These are phyloP conservation scores for Obba rivulosa DNA, from an alignment of 768 basidiomycete species.

Conservation along the genomic window DNA sequence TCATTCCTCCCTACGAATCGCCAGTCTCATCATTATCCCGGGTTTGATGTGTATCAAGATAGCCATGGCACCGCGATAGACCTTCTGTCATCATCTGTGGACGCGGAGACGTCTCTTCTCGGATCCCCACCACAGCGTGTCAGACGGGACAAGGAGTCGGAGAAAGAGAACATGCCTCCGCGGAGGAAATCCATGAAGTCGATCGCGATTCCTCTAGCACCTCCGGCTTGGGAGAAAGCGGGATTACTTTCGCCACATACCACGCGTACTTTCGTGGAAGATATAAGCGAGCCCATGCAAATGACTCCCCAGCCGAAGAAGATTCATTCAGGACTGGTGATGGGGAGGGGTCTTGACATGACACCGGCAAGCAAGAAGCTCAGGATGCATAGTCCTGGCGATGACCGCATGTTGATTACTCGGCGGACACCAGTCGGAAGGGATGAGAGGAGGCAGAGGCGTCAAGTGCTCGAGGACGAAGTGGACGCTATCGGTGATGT, in stretches of 20 bases:
- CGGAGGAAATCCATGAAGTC: constrained; percentile 34
- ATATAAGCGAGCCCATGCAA: not conserved
- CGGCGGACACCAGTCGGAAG: constrained; percentile 7
- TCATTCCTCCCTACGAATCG: constrained; percentile 42
- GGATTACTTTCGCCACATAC: constrained; percentile 8
- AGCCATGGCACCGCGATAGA: constrained; percentile 4
- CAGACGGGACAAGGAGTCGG: constrained; percentile 26
- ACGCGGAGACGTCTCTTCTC: too few relatives aligned
- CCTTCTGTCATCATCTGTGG: constrained; percentile 13
- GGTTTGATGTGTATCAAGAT: constrained; percentile 56
- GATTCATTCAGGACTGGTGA: not conserved
- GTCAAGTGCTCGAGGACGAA: not conserved
- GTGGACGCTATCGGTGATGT: not conserved
- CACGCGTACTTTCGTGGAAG: not conserved
- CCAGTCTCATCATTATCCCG: constrained; percentile 62
- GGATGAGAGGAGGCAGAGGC: constrained; percentile 10
- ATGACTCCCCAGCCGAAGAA: not conserved
- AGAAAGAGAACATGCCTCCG: constrained; percentile 57
- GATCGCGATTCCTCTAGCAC: constrained; percentile 1
- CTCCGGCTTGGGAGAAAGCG: constrained; percentile 11
- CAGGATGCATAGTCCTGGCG: not conserved
- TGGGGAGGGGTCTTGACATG: not conserved
- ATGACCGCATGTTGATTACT: not conserved
- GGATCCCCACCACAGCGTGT: constrained; percentile 1
- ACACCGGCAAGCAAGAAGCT: not conserved